Evolutionary conservation across 192 early-diverging fungal genomes (phyloP).

Genomic region (Borealophlyctis nickersoniae): DNA sequence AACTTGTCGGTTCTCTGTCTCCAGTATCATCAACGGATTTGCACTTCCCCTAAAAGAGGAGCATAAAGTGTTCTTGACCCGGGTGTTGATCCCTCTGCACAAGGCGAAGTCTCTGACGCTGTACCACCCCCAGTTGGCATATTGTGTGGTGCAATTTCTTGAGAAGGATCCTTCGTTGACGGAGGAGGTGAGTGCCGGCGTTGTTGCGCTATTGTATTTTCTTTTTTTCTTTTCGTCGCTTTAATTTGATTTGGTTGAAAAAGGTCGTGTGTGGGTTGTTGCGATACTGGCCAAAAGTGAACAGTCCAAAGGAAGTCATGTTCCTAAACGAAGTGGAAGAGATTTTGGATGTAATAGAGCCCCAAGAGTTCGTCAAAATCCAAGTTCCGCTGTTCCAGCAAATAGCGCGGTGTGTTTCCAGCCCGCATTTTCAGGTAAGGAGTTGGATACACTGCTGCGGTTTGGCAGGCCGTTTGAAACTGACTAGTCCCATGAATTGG

Average conservation of each 20-base stretch:
- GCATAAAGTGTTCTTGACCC: constrained; percentile 92
- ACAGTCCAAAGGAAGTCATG: constrained; percentile 99
- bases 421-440: constrained; percentile 92
- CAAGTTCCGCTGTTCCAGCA: constrained; percentile 90
- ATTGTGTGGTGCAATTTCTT: constrained; percentile 98
- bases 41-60: constrained; percentile 98
- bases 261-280: constrained; percentile 84
- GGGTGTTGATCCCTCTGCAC: constrained; percentile 93
- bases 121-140: constrained; percentile 96
- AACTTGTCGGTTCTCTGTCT: not conserved
- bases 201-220: constrained; percentile 4
- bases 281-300: constrained; percentile 98
- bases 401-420: constrained; percentile 89
- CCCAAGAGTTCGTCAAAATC: constrained; percentile 84
- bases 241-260: constrained; percentile 54
- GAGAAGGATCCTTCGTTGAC: constrained; percentile 96
- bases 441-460: not conserved
- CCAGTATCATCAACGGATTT: constrained; percentile 99
- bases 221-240: constrained; percentile 18
- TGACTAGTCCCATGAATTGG: not conserved
- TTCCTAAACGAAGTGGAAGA: constrained; percentile 98
- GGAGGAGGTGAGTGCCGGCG: constrained; percentile 60
- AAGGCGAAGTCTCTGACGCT: constrained; percentile 90
- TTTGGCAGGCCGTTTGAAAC: too few species aligned
- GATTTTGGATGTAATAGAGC: constrained; percentile 93